Conservation (phyloP, 2,329 filamentous ascomycete genomes). For the Stemphylium vesicarium region DNA sequence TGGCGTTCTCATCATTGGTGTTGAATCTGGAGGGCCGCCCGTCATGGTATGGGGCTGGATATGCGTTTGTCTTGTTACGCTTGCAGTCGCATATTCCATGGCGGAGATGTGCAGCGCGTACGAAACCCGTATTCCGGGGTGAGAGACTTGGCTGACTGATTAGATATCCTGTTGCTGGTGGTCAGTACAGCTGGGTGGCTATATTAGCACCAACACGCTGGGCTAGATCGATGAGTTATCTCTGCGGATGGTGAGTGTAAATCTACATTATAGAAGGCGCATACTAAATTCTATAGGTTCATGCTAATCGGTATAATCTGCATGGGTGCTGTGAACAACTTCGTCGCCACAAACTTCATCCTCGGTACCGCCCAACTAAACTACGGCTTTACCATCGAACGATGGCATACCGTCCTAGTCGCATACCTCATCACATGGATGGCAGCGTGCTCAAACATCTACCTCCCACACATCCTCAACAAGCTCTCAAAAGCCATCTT, state of each 20-base stretch:
- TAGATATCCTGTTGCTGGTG: conserved; percentile 60
- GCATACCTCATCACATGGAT: conserved; percentile 57
- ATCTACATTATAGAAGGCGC: background rate
- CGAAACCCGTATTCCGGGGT: background rate
- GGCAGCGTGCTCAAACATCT: conserved; percentile 58
- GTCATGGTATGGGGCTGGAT: conserved; percentile 67
- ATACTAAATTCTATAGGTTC: conserved; percentile 14
- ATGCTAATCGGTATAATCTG: conserved; percentile 52
- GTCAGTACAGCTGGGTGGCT: conserved; percentile 65
- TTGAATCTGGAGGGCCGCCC: conserved; percentile 62
- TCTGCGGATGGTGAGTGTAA: conserved; percentile 50
- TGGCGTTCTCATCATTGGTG: conserved; percentile 63
- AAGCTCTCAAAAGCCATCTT: conserved; percentile 58
- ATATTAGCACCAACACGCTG: conserved; percentile 58
- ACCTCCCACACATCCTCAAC: conserved; percentile 58
- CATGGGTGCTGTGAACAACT: conserved; percentile 63
- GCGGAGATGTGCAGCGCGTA: conserved; percentile 62
- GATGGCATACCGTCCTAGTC: conserved; percentile 63
- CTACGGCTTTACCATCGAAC: conserved; percentile 58
- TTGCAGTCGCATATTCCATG: conserved; percentile 64
- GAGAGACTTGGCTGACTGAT: conserved; percentile 5
- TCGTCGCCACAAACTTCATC: conserved; percentile 62
- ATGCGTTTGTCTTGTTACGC: conserved; percentile 57
- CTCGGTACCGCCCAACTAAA: conserved; percentile 62
- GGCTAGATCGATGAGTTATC: conserved; percentile 47